phyloP scores from a whole-genome alignment of 768 basidiomycete genomes.

The Asterophora parasitica region DNA sequence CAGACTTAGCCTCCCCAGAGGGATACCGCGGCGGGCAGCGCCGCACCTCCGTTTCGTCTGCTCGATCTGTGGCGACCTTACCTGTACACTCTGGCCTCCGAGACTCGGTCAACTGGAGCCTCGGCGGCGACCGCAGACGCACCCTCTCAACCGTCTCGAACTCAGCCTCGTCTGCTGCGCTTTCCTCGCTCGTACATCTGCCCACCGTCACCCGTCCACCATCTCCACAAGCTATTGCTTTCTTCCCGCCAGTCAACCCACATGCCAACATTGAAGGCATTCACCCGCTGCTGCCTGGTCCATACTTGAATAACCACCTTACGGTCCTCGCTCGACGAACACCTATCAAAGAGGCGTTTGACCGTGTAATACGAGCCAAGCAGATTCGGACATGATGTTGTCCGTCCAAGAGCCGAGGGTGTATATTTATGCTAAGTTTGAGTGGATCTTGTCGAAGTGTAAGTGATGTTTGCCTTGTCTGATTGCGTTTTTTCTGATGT shows the following conservation, averaged over 20 bases:
- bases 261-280: conserved; percentile 52
- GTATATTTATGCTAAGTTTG: not conserved
- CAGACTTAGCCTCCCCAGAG: conserved; percentile 23
- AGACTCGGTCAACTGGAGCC: conserved; percentile 20
- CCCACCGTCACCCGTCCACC: conserved; percentile 43
- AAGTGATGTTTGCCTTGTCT: not conserved
- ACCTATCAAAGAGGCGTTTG: conserved; percentile 67
- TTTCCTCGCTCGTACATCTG: conserved; percentile 53
- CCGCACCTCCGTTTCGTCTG: conserved; percentile 47
- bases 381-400: conserved; percentile 24
- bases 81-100: conserved; percentile 36
- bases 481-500: not conserved
- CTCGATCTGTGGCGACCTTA: conserved; percentile 55
- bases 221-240: conserved; percentile 45
- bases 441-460: not conserved
- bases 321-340: conserved; percentile 60
- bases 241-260: conserved; percentile 63
- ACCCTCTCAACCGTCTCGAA: conserved; percentile 55
- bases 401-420: not conserved
- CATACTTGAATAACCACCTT: conserved; percentile 67
- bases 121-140: conserved; percentile 42
- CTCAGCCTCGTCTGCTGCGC: conserved; percentile 49
- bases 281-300: conserved; percentile 68
- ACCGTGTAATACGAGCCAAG: conserved; percentile 60
- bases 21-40: conserved; percentile 30